These are phyloP conservation scores for Crithidia sp. DNA, from an alignment of 208 protist genomes.

Conservation along the genomic window DNA sequence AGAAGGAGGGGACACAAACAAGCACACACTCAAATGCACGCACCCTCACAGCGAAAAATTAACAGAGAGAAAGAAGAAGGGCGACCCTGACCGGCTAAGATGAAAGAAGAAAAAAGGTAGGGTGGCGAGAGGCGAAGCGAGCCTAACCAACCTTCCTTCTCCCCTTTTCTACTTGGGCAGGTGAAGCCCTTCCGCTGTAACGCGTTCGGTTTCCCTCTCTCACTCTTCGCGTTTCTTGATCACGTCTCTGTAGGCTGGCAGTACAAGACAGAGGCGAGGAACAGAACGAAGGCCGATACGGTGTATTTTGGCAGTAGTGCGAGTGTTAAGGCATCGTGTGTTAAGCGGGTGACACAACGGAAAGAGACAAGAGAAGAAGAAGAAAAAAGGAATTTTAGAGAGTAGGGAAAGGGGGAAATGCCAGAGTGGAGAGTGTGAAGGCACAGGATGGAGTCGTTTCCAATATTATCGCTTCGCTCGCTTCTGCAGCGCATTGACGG, in stretches of 20 bases:
- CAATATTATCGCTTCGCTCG: too few relatives aligned
- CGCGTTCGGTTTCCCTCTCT: too few relatives aligned
- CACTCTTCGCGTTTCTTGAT: background rate
- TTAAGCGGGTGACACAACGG: background rate
- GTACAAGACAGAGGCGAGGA: background rate
- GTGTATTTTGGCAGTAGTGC: background rate
- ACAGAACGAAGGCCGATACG: background rate
- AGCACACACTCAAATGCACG: too few relatives aligned
- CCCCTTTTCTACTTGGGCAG: background rate
- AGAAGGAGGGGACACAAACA: too few relatives aligned
- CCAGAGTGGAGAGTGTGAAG: too few relatives aligned
- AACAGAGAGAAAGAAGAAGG: background rate
- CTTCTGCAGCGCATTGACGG: too few relatives aligned
- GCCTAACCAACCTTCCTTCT: background rate
- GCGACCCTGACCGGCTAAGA: background rate
- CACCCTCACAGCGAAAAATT: background rate
- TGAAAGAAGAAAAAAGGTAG: background rate
- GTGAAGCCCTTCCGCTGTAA: too few relatives aligned
- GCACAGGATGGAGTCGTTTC: too few relatives aligned
- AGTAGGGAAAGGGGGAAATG: too few relatives aligned
- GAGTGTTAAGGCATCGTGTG: background rate
- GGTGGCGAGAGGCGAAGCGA: too few relatives aligned
- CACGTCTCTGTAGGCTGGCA: slow-evolving; percentile 2
- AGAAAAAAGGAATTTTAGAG: slow-evolving; percentile 1
- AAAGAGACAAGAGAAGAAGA: background rate